Percentiles rank a stretch among this genome's conserved stretches.
These are phyloP conservation scores for Pythium rhizo-oryzae DNA, from an alignment of 352 stramenopile genomes.

Conservation along the genomic window DNA sequence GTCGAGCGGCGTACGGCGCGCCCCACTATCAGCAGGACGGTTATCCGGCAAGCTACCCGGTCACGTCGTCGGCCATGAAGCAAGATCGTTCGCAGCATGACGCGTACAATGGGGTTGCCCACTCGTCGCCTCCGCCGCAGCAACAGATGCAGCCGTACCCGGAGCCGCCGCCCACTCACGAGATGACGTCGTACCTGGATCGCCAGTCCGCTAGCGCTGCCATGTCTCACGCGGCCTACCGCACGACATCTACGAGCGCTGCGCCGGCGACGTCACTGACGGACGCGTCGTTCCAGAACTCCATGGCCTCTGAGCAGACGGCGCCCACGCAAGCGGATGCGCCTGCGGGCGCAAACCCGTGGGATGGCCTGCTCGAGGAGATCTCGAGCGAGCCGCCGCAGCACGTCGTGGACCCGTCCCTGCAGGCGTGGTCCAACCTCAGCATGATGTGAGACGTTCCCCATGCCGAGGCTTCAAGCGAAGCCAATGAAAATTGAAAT, in stretches of 20 bases:
- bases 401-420: slow-evolving; percentile 49
- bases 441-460: slow-evolving; percentile 58
- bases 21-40: slow-evolving; percentile 18
- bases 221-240: slow-evolving; percentile 21
- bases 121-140: slow-evolving; percentile 21
- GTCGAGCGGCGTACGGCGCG: slow-evolving; percentile 11
- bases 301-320: slow-evolving; percentile 14
- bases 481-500: not conserved
- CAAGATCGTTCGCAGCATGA: slow-evolving; percentile 2
- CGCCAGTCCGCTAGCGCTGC: slow-evolving; percentile 6
- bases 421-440: slow-evolving; percentile 76
- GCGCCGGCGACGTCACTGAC: slow-evolving; percentile 8
- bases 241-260: slow-evolving; percentile 16
- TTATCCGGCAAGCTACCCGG: slow-evolving; percentile 19
- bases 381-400: slow-evolving; percentile 50
- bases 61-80: slow-evolving; percentile 2
- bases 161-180: slow-evolving; percentile 22
- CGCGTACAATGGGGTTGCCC: slow-evolving; percentile 1
- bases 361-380: slow-evolving; percentile 79
- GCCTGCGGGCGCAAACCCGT: slow-evolving; percentile 33
- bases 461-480: too few relatives aligned
- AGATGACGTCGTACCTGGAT: slow-evolving; percentile 17
- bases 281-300: slow-evolving; percentile 7
- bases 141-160: slow-evolving; percentile 29
- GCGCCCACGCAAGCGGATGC: not conserved